Base-by-base conservation (phyloP, 2,329 filamentous ascomycete genomes). In the Calonectria montana region DNA sequence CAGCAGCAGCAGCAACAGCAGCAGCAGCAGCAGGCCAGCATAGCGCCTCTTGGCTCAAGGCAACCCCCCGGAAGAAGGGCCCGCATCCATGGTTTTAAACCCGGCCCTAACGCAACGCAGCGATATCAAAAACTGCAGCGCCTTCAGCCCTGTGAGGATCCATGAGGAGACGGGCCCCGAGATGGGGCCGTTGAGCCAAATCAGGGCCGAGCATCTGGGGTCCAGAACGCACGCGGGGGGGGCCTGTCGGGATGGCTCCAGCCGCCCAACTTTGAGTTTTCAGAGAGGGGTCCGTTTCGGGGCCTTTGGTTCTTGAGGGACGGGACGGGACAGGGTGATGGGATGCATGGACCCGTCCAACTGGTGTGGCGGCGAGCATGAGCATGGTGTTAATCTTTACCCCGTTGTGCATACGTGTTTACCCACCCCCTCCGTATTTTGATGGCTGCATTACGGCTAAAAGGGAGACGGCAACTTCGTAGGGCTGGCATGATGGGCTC, bases 81-180 rank as follows among this genome's bases (percentile, higher is more conserved):
- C 64, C 37, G 62, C 66, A 65, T 48, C 45, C 53, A 69, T 64
- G 61, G 61, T 43, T 69, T 48, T 59, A 53, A 45, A 69, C 31
- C 53, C 59, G 69, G 64, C 18, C 55, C 57, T 69, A 72, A 47
- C 69, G 71, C 50, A 55, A 35, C 29, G 10, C 10, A n/a, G 50
- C 23, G 27, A 21, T 55, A 29, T 43, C 41, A 45, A 45, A 53
- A 45, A 69, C 63, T 35, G 61, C 69, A 72, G 62, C 57, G 65
- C 70, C 65, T 71, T 73, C 71, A 71, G 69, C 71, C 71, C 69
- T 73, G 71, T 66, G 71, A 73, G 69, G 71, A 59, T 50, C 59
- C 27, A 59, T 66, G 59, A 67, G 63, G n/a, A 63, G 45, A 47
- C 37, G 59, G 67, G 67, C 29, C 27, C 57, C 67, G 48, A 70